These are phyloP conservation scores for Entonaema liquescens DNA, from an alignment of 495 filamentous ascomycete genomes.

Conservation along the genomic window DNA sequence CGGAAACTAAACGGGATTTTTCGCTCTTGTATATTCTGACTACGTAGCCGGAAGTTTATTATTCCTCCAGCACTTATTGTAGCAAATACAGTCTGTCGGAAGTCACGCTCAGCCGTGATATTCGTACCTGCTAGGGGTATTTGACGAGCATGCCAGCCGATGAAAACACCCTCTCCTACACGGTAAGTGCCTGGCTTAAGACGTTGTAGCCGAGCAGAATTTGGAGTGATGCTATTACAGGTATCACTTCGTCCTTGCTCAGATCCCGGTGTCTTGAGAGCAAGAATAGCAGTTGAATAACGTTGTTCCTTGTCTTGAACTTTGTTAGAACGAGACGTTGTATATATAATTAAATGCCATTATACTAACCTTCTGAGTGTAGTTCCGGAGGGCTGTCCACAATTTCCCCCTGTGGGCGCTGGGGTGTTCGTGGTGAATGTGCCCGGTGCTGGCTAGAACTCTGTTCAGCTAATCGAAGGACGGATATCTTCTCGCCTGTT, in stretches of 20 bases:
- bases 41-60: constrained; percentile 21
- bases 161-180: constrained; percentile 3
- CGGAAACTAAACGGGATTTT: constrained; percentile 10
- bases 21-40: constrained; percentile 15
- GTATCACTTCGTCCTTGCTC: background rate
- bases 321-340: background rate
- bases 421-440: background rate
- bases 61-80: constrained; percentile 6
- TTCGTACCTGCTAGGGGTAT: constrained; percentile 4
- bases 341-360: background rate
- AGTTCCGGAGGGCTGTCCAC: background rate
- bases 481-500: constrained; percentile 3
- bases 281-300: background rate
- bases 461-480: background rate
- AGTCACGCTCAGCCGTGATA: constrained; percentile 11
- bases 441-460: background rate
- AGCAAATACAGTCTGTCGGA: constrained; percentile 20
- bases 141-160: constrained; percentile 21
- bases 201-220: constrained; percentile 2
- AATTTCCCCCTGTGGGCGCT: background rate
- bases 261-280: background rate
- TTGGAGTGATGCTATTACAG: background rate
- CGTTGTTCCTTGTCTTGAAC: background rate
- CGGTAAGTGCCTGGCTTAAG: constrained; percentile 15
- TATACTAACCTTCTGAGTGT: background rate